These are phyloP conservation scores for Saitozyma podzolica DNA, from an alignment of 768 basidiomycete genomes.

Conservation along the genomic window DNA sequence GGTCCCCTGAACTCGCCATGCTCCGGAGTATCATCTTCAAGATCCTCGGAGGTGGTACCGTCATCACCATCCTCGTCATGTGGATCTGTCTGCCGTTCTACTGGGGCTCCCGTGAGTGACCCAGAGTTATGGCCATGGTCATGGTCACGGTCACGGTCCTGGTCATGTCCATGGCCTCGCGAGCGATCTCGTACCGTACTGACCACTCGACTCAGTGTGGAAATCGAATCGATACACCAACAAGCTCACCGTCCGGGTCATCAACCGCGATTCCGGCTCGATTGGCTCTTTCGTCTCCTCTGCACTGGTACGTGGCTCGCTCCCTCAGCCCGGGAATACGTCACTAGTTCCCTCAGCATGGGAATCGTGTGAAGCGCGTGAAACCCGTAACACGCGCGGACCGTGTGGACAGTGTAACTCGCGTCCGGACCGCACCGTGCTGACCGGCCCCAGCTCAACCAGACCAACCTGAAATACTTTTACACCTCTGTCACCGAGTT, in stretches of 20 bases:
- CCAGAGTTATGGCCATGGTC: conserved; percentile 22
- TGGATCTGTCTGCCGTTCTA: conserved; percentile 56
- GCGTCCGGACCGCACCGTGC: not conserved
- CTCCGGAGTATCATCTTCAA: conserved; percentile 41
- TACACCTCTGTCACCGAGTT: conserved; percentile 30
- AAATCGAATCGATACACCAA: conserved; percentile 45
- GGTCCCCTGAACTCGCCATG: conserved; percentile 29
- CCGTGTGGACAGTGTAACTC: not conserved
- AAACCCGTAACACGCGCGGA: not conserved
- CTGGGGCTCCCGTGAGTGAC: conserved; percentile 47
- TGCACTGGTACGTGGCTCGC: conserved; percentile 31
- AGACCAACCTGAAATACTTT: conserved; percentile 45
- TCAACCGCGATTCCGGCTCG: conserved; percentile 54
- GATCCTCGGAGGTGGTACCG: conserved; percentile 48
- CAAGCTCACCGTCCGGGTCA: conserved; percentile 54
- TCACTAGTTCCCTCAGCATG: conserved; percentile 9
- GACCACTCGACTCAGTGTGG: conserved; percentile 30
- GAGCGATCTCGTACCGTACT: conserved; percentile 20
- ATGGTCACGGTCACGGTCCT: not conserved
- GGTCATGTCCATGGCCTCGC: conserved; percentile 6
- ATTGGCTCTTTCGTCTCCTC: conserved; percentile 51
- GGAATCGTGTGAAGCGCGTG: not conserved
- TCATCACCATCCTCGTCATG: conserved; percentile 54
- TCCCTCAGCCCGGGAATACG: conserved; percentile 5
- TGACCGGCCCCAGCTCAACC: conserved; percentile 15